Base-by-base conservation (phyloP, 768 basidiomycete species). In the Lentinula lateritia region DNA sequence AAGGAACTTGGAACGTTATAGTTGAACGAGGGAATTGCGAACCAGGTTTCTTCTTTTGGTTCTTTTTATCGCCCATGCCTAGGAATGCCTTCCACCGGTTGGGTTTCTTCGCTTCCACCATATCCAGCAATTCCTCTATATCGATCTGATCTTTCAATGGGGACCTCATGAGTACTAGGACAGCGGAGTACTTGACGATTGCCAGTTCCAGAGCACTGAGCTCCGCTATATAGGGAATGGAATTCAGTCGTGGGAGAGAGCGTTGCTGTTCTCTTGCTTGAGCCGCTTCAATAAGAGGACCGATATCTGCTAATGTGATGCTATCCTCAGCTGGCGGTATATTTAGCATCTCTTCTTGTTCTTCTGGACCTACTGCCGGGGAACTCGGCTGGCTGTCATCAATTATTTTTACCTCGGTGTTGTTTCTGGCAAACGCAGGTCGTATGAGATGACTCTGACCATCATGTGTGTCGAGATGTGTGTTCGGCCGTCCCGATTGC, bases 61-160 rank as follows among this genome's bases (percentile, higher is more conserved):
- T 95, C 83, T 96, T 93, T 64, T 95, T 88, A 38, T 83, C 84
- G 16, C 83, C 85, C 73, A 97, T 98, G 79, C 59, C 59, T 15
- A 99, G 98, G 16, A 98, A 73, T 74, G 95, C 93, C 65, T 92
- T 91, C 95, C 95, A 99, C 75, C 97, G 97, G 18, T 90, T 90
- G 63, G 85, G 88, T 80, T 96, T 98, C 81, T 96, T 92, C 20
- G 80, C 80, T 72, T 98, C 95, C 34, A 99, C 85, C 72, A 97
- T 78, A 74, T 98, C 96, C 66, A 98, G 72, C 58, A 98, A 80
- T 70, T 99, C 97, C 63, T 98, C 97, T 66, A 98, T 69, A 66
- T 96, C 94, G 60, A 94, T 86, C 57, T 89, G 84, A 63, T 93
- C 91, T 65, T 82, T 85, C 35, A 98, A 74, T 9, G 90, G 85